A percentile compares a stretch with the other conserved stretches of the same genome.
Conservation (phyloP, 2,329 filamentous ascomycete species). For the Beauveria scarabaeidicola region DNA sequence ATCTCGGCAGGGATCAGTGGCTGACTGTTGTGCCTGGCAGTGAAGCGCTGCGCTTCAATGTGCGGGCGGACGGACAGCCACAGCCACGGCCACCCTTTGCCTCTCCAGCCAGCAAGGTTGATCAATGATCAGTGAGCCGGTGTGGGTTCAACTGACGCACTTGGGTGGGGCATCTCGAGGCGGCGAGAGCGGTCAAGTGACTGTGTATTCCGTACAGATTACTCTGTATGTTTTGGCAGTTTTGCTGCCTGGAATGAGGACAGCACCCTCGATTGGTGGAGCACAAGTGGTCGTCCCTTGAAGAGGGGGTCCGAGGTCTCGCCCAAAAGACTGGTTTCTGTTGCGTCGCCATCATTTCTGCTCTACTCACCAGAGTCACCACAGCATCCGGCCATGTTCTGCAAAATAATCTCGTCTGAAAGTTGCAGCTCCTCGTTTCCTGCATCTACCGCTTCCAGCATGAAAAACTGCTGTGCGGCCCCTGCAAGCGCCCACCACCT, state of each 20-base stretch:
- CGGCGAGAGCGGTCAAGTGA: slow-evolving; percentile 11
- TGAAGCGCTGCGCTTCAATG: no score
- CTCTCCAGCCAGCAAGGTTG: background rate
- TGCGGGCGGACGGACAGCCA: background rate
- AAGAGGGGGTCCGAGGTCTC: no score
- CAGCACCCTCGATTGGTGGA: background rate
- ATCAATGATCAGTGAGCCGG: background rate
- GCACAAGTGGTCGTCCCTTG: no score
- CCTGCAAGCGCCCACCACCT: background rate
- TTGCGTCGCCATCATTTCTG: no score
- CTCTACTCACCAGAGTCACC: no score
- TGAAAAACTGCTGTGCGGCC: background rate
- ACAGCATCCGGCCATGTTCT: no score
- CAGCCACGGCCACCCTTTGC: no score
- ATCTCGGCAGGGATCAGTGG: background rate
- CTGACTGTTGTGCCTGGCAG: background rate
- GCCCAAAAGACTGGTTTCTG: no score
- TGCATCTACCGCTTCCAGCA: background rate
- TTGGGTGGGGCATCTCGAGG: background rate
- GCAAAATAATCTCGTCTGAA: background rate
- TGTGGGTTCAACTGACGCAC: slow-evolving; percentile 4
- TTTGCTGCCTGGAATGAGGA: slow-evolving; percentile 3
- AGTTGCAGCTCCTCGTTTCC: background rate
- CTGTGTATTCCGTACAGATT: no score
- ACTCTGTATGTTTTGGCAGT: background rate